These are phyloP conservation scores for Tuber indicum DNA, from an alignment of 495 filamentous ascomycete species.

Conservation along the genomic window DNA sequence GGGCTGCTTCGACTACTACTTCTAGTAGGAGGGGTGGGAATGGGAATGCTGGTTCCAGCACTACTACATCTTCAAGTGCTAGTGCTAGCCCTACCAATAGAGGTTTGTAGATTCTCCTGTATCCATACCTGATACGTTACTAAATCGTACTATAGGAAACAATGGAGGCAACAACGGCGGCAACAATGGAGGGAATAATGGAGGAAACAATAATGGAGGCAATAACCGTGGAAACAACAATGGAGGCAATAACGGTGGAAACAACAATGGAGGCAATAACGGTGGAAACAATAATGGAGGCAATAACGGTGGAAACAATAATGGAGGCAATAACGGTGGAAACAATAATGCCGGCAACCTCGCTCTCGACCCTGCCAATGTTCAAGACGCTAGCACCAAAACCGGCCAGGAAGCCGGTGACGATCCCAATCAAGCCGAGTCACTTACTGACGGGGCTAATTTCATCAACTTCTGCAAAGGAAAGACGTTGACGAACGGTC, in stretches of 20 bases:
- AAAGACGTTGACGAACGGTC: conserved; percentile 60
- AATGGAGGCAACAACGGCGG: not conserved
- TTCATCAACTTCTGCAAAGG: conserved; percentile 65
- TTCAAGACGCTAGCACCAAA: conserved; percentile 24
- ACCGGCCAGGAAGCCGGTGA: conserved; percentile 22
- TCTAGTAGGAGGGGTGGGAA: conserved; percentile 29
- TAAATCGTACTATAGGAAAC: not conserved
- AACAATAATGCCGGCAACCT: conserved; percentile 12
- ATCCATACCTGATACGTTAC: not conserved
- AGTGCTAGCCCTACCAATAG: not conserved
- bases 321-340: conserved; percentile 8
- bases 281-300: not conserved
- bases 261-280: not conserved
- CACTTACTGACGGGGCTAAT: conserved; percentile 48
- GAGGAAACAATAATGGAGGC: conserved; percentile 10
- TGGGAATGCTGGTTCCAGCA: conserved; percentile 1
- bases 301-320: conserved; percentile 10
- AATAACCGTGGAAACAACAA: conserved; percentile 12
- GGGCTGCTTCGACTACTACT: conserved; percentile 34
- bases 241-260: conserved; percentile 11
- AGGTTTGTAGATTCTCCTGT: not conserved
- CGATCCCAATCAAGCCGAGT: conserved; percentile 31
- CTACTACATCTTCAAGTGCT: not conserved
- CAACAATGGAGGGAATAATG: conserved; percentile 2
- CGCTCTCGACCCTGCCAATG: conserved; percentile 23